Percentiles rank a stretch among this genome's conserved stretches.
phyloP scores from a whole-genome alignment of 441 rosid species.

The Gossypium laxum region DNA sequence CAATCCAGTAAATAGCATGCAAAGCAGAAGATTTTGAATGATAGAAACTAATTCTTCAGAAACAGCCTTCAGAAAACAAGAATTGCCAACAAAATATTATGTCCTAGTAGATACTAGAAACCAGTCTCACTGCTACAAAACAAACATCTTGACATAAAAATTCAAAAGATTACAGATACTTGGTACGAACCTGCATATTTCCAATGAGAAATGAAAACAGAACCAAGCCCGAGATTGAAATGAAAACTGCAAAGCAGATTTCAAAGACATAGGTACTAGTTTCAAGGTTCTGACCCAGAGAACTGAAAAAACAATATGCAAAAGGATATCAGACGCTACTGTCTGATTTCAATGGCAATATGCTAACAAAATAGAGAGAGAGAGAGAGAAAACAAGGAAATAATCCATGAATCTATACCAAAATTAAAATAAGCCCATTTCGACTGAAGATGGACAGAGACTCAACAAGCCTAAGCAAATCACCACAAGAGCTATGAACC shows the following conservation, averaged over 20 bases:
- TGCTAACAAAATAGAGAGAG: not conserved
- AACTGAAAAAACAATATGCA: conserved; percentile 34
- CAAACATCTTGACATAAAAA: not conserved
- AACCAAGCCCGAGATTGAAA: conserved; percentile 59
- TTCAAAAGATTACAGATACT: not conserved
- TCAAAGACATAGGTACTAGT: conserved; percentile 70
- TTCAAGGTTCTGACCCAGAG: conserved; percentile 68
- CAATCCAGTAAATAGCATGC: not conserved
- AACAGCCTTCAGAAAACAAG: not conserved
- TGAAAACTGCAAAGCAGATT: conserved; percentile 56
- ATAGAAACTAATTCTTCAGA: not conserved
- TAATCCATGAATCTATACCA: not conserved
- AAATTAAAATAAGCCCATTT: not conserved
- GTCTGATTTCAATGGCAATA: not conserved
- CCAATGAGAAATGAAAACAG: conserved; percentile 71
- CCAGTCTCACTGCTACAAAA: not conserved
- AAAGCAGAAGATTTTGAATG: not conserved
- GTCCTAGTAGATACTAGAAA: not conserved
- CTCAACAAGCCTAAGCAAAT: not conserved
- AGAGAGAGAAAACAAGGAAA: not conserved
- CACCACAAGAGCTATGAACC: not conserved
- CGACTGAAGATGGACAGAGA: not conserved
- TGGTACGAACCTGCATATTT: conserved; percentile 65
- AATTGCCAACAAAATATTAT: not conserved
- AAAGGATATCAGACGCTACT: not conserved